Percentiles rank a stretch among this genome's conserved stretches.
These are phyloP conservation scores for Neurospora cerealis DNA, from an alignment of 495 filamentous ascomycete genomes.

Conservation along the genomic window DNA sequence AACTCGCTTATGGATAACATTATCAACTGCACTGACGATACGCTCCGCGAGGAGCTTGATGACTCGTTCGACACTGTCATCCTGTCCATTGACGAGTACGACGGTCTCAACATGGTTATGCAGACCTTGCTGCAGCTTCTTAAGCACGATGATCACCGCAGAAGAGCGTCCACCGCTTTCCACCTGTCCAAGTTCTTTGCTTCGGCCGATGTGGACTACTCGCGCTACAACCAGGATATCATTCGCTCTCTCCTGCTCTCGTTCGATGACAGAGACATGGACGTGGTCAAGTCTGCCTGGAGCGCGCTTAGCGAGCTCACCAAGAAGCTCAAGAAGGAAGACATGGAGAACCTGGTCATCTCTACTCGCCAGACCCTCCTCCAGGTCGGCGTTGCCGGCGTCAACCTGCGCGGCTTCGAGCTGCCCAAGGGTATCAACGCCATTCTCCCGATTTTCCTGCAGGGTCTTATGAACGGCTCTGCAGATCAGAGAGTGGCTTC, in stretches of 20 bases:
- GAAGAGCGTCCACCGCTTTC: slow-evolving; percentile 62
- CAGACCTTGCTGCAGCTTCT: slow-evolving; percentile 76
- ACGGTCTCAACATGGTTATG: slow-evolving; percentile 91
- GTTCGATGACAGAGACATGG: slow-evolving; percentile 75
- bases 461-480: slow-evolving; percentile 93
- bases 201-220: slow-evolving; percentile 73
- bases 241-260: slow-evolving; percentile 81
- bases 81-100: slow-evolving; percentile 87
- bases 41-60: slow-evolving; percentile 63
- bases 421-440: slow-evolving; percentile 97
- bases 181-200: slow-evolving; percentile 87
- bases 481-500: slow-evolving; percentile 84
- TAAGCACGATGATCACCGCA: slow-evolving; percentile 87
- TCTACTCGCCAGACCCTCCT: slow-evolving; percentile 77
- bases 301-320: slow-evolving; percentile 79
- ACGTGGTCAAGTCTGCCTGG: slow-evolving; percentile 91
- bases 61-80: slow-evolving; percentile 77
- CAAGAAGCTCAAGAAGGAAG: slow-evolving; percentile 84
- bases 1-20: slow-evolving; percentile 92
- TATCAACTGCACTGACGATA: slow-evolving; percentile 63
- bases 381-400: slow-evolving; percentile 79
- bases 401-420: slow-evolving; percentile 77
- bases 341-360: slow-evolving; percentile 89
- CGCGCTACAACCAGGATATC: slow-evolving; percentile 87
- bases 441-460: slow-evolving; percentile 91